Conservation (phyloP, 192 early-diverging fungal genomes). For the Rhizophagus prolifer region DNA sequence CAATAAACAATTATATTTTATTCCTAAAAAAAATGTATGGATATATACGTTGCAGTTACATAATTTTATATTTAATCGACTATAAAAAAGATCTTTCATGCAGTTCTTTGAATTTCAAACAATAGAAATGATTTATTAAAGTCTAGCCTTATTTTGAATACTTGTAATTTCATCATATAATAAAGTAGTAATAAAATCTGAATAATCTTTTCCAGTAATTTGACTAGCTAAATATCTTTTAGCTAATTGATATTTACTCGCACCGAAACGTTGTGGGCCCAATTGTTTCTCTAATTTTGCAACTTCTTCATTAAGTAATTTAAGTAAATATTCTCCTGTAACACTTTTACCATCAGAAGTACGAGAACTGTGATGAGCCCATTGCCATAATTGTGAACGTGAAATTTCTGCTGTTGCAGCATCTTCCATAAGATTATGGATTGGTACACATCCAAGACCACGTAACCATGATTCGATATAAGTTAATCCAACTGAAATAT, state of each 20-base stretch:
- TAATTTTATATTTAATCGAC: too few species aligned
- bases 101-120: too few species aligned
- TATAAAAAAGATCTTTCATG: too few species aligned
- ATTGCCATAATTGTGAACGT: constrained; percentile 96
- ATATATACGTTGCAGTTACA: too few species aligned
- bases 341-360: constrained; percentile 81
- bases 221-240: constrained; percentile 71
- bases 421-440: constrained; percentile 98
- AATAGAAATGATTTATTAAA: constrained; percentile 24
- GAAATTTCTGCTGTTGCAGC: constrained; percentile 98
- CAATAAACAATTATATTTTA: too few species aligned
- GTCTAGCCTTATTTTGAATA: constrained; percentile 34
- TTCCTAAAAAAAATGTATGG: too few species aligned
- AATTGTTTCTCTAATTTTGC: constrained; percentile 64
- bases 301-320: constrained; percentile 88
- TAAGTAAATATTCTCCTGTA: constrained; percentile 73
- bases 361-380: constrained; percentile 83
- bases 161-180: constrained; percentile 87
- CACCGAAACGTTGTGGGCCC: constrained; percentile 61
- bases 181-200: constrained; percentile 92
- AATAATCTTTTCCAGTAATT: constrained; percentile 81
- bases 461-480: constrained; percentile 98
- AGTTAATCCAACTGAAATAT: constrained; percentile 86
- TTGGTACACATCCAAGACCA: constrained; percentile 94
- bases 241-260: constrained; percentile 65